Conservation (phyloP, 1,139 yeast genomes). For the Trichomonascaceae sp. region DNA sequence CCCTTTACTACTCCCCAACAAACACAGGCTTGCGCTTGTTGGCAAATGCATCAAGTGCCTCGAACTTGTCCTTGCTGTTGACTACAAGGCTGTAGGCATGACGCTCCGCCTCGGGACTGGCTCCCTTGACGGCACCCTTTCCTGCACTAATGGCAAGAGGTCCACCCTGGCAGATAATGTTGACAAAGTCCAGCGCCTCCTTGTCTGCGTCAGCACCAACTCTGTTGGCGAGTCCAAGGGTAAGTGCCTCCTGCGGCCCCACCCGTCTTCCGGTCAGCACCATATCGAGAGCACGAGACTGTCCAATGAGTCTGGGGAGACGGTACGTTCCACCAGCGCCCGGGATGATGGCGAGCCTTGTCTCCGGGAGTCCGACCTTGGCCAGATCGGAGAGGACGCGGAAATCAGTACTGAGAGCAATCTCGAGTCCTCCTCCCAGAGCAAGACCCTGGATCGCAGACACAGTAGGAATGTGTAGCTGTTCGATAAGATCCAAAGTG, state of each 20-base stretch:
- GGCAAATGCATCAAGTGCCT: constrained; percentile 23
- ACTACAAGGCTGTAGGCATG: constrained; percentile 19
- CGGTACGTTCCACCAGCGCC: constrained; percentile 24
- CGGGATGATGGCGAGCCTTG: constrained; percentile 7
- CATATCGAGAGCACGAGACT: constrained; percentile 8
- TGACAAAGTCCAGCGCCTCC: constrained; percentile 5
- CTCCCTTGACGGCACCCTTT: constrained; percentile 20
- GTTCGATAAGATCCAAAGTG: constrained; percentile 16
- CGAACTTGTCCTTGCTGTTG: constrained; percentile 21
- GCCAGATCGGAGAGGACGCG: constrained; percentile 7
- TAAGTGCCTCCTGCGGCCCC: constrained; percentile 6
- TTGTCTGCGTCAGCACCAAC: constrained; percentile 4
- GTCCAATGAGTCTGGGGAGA: constrained; percentile 13
- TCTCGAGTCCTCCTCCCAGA: constrained; percentile 8
- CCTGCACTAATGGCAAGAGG: constrained; percentile 22
- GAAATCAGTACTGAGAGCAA: constrained; percentile 7
- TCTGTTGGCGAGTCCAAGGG: constrained; percentile 7
- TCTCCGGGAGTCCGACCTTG: constrained; percentile 7
- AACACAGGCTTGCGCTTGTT: constrained; percentile 21
- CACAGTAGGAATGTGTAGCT: constrained; percentile 14
- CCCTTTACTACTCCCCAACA: constrained; percentile 21
- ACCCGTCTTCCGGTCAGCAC: constrained; percentile 7
- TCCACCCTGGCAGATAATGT: constrained; percentile 20
- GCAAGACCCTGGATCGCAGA: constrained; percentile 7
- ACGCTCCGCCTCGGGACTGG: constrained; percentile 16